Base-by-base conservation (phyloP, 1,284 basidiomycete species). In the Hypsizygus ulmarius region DNA sequence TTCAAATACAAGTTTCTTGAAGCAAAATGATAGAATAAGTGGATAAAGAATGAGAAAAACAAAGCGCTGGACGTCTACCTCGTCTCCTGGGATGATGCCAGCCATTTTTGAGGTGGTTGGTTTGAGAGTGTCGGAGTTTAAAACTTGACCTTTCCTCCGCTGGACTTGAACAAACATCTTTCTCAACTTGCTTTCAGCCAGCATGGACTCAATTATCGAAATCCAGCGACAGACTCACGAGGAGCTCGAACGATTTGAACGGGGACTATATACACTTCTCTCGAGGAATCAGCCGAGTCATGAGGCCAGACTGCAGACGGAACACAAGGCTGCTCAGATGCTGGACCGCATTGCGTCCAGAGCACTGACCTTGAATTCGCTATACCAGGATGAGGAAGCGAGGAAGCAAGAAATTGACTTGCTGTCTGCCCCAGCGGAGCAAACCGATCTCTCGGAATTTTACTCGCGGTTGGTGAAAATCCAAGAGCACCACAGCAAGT, bases 401-500 rank as follows among this genome's bases (percentile, higher is more conserved):
- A 72, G 82, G 55, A 82, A 79, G 49, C 65, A 70, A 27, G 87
- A 89, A 60, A 71, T 85, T 39, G 76, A 83, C 37, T 57, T 73
- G n/a, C 66, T 91, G 6, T 82, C 78, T 46, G 81, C 69, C 57
- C 78, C 68, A 15, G 45, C 64, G 47, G 78, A 78, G 58, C 79
- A 76, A 42, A 83, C 84, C 62, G 91, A 97, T 66, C 75, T 97
- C 41, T 82, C 84, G 39, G 91, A 95, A 66, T 99, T 99, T 75
- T 99, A 99, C 73, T 74, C 82, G 62, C 86, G 96, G 66, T 85
- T 99, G 71, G 86, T 83, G 63, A 91, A 89, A 77, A 84, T 99
- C 67, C 92, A 94, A 73, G 93, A 96, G 63, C 93, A 97, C 78
- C 89, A 98, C 77, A 79, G 81, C 67, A 93, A 92, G 75, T 97